Base-by-base conservation (phyloP, 2,329 filamentous ascomycete genomes). In the Xylaria hypoxylon region DNA sequence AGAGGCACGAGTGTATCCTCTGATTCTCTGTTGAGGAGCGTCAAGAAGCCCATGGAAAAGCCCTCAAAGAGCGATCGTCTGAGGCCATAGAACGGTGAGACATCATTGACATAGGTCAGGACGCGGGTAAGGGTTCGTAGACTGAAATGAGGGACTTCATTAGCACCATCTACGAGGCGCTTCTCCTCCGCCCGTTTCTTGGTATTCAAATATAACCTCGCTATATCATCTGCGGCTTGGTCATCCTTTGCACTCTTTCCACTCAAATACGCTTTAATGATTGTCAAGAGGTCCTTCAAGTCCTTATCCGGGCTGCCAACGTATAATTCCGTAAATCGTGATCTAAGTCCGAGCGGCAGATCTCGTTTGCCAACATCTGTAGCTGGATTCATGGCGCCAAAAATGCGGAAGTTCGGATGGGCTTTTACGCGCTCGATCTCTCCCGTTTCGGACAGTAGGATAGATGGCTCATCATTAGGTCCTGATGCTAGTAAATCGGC, bases 321-420 rank as follows among this genome's bases (percentile, higher is more conserved):
- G 76, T 97, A 99, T 24, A 99, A 85, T 78, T 99, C 96, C 0
- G 96, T 98, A 76, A 99, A 99, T 55, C 94, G 88, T 8, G 94
- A 97, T 62, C 95, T 87, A 48, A 98, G 88, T 1, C 95, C 94
- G 61, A 92, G 89, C 0, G 95, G 94, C 17, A 99, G 83, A 78
- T 99, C 96, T 62, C 95, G 90, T 80, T 99, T 99, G 67, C 96
- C 96, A 62, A 97, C 90, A 81, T 99, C 96, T 2, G 96, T 99
- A 5, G 96, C 96, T 33, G 96, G 96, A 75, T 99, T 99, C 96
- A 99, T 99, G 31, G 96, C 96, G 58, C 93, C 96, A 76, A 99
- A 99, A 15, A 99, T 92, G 44, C 96, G 90, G 78, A 99, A 99
- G 70, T 97, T 90, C 0, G 93, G 90, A 78, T 99, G 95, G 0